Conservation (phyloP, 768 basidiomycete genomes). For the Phanerochaete sordida region DNA sequence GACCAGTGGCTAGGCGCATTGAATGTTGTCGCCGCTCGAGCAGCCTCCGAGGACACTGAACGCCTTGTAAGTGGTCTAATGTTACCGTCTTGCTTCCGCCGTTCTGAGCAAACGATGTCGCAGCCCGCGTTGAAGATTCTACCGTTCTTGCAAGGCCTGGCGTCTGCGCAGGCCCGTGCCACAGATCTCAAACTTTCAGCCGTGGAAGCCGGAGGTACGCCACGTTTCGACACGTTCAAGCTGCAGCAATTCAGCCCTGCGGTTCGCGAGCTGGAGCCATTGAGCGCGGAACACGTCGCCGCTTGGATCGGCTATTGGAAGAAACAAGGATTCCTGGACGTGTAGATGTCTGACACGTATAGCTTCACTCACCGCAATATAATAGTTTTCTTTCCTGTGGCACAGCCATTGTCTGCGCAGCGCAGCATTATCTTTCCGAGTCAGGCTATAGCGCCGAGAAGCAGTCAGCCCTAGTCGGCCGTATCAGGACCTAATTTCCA, state of each 20-base stretch:
- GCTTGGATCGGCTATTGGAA: constrained; percentile 1
- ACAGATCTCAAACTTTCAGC: too few species aligned
- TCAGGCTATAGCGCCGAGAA: too few species aligned
- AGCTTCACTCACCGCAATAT: too few species aligned
- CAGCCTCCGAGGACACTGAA: too few species aligned
- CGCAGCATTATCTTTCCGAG: too few species aligned
- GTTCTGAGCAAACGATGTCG: not conserved
- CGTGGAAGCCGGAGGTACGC: not conserved
- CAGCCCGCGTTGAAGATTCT: constrained; percentile 9
- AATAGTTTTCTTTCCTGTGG: too few species aligned
- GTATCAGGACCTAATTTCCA: too few species aligned
- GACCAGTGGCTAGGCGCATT: not conserved
- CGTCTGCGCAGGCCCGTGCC: not conserved
- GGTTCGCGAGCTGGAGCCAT: not conserved
- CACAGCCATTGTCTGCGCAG: too few species aligned
- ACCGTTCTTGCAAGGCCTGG: not conserved
- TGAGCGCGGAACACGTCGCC: not conserved
- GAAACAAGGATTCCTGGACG: not conserved
- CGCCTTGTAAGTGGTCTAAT: too few species aligned
- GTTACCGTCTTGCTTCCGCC: too few species aligned
- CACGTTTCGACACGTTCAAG: not conserved
- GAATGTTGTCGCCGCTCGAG: too few species aligned
- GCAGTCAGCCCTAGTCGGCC: too few species aligned
- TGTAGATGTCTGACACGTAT: not conserved
- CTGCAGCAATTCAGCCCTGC: not conserved